Conservation (phyloP, 2,329 filamentous ascomycete genomes). For the Calonectria montana region DNA sequence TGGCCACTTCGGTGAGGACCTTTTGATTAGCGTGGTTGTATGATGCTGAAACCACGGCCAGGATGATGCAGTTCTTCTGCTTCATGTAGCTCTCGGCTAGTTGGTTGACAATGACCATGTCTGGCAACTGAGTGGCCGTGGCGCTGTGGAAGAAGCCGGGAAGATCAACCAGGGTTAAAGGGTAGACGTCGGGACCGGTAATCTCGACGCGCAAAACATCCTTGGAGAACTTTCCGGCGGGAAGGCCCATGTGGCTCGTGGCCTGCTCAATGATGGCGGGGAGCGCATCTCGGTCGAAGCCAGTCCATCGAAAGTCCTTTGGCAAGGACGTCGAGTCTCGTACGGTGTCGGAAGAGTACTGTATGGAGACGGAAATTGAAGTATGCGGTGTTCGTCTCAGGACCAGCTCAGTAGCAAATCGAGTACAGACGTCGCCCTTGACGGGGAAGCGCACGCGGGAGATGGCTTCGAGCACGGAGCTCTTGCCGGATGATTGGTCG, state of each 20-base stretch:
- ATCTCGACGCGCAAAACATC: slow-evolving; percentile 14
- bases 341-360: slow-evolving; percentile 25
- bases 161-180: slow-evolving; percentile 13
- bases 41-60: slow-evolving; percentile 8
- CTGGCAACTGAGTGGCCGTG: not conserved
- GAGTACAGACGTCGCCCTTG: slow-evolving; percentile 69
- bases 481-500: slow-evolving; percentile 73
- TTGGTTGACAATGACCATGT: slow-evolving; percentile 2
- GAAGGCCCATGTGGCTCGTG: slow-evolving; percentile 61
- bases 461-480: slow-evolving; percentile 73
- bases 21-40: slow-evolving; percentile 26
- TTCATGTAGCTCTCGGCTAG: slow-evolving; percentile 5
- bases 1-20: slow-evolving; percentile 43
- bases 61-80: slow-evolving; percentile 17
- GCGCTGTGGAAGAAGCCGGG: slow-evolving; percentile 44
- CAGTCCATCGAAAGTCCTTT: slow-evolving; percentile 10
- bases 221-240: slow-evolving; percentile 27
- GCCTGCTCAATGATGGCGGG: slow-evolving; percentile 52
- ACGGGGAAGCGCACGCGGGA: slow-evolving; percentile 70
- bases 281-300: slow-evolving; percentile 39
- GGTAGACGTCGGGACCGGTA: slow-evolving; percentile 8
- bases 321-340: not conserved
- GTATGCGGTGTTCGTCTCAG: slow-evolving; percentile 57
- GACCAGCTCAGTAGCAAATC: slow-evolving; percentile 72
- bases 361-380: slow-evolving; percentile 45